A percentile compares a stretch with the other conserved stretches of the same genome.
Evolutionary conservation across 2,329 filamentous ascomycete species (phyloP).

Genomic region (Colletotrichum acutatum): DNA sequence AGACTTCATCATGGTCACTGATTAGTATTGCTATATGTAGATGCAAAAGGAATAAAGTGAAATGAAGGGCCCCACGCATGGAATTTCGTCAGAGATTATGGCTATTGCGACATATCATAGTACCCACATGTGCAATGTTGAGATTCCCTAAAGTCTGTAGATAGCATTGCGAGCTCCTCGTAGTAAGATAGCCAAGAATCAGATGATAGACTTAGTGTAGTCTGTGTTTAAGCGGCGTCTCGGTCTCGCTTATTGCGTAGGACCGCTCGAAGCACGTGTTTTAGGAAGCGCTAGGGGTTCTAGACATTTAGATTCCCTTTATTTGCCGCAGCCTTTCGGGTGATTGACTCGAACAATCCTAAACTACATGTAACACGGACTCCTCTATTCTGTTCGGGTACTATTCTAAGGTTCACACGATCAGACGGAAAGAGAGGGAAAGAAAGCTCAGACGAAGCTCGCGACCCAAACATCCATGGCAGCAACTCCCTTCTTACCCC

Average conservation of each 20-base stretch:
- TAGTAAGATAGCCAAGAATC: no score
- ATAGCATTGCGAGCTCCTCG: background rate
- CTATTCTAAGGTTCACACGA: background rate
- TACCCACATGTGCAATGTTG: background rate
- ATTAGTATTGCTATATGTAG: background rate
- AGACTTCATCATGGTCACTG: background rate
- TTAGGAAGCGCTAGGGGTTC: no score
- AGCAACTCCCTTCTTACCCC: conserved; percentile 19
- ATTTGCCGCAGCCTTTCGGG: background rate
- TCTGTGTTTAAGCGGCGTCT: no score
- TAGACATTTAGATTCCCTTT: no score
- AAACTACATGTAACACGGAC: background rate
- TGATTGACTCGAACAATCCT: background rate
- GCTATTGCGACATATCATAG: background rate
- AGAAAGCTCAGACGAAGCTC: conserved; percentile 8
- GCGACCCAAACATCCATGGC: conserved; percentile 34
- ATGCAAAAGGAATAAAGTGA: background rate
- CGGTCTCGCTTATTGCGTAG: no score
- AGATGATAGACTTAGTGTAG: no score
- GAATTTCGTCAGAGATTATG: background rate
- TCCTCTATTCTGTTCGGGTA: background rate
- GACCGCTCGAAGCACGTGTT: no score
- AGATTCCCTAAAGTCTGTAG: background rate
- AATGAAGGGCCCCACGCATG: background rate
- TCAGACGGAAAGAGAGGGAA: background rate